phyloP scores from a whole-genome alignment of 1,139 yeast genomes.

The Saccharomyces hybrid region DNA sequence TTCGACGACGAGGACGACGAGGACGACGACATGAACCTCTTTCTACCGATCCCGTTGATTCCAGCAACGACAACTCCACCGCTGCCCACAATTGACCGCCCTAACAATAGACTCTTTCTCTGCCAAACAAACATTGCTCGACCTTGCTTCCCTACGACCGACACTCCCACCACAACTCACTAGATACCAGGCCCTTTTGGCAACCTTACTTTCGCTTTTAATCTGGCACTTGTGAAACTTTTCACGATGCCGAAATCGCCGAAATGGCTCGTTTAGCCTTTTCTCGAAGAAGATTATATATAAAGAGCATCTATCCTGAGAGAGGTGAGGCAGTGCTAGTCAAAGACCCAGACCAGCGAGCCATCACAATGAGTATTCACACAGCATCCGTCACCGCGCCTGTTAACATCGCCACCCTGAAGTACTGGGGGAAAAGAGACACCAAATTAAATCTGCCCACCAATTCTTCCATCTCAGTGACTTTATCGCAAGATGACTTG shows the following conservation, averaged over 20 bases:
- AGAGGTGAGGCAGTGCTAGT: not conserved
- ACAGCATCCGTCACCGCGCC: constrained; percentile 91
- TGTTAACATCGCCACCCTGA: constrained; percentile 94
- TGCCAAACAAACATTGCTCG: not conserved
- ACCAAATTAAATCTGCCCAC: constrained; percentile 83
- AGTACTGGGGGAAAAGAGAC: constrained; percentile 98
- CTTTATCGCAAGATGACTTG: constrained; percentile 82
- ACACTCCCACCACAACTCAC: not conserved
- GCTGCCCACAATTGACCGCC: not conserved
- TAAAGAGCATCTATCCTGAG: not conserved
- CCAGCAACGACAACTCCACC: not conserved
- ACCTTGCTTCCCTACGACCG: not conserved
- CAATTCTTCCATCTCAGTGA: constrained; percentile 89
- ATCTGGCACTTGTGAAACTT: not conserved
- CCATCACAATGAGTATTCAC: constrained; percentile 32
- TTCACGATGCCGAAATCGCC: constrained; percentile 1
- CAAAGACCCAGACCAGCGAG: not conserved
- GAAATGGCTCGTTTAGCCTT: not conserved
- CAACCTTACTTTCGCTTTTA: not conserved
- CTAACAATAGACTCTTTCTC: not conserved
- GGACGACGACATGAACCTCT: not conserved
- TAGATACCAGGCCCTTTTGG: not conserved
- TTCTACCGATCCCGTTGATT: not conserved
- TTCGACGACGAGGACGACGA: not conserved
- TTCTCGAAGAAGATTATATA: not conserved